These are phyloP conservation scores for Oemleria cerasiformis DNA, from an alignment of 306 rosid genomes.

Conservation along the genomic window DNA sequence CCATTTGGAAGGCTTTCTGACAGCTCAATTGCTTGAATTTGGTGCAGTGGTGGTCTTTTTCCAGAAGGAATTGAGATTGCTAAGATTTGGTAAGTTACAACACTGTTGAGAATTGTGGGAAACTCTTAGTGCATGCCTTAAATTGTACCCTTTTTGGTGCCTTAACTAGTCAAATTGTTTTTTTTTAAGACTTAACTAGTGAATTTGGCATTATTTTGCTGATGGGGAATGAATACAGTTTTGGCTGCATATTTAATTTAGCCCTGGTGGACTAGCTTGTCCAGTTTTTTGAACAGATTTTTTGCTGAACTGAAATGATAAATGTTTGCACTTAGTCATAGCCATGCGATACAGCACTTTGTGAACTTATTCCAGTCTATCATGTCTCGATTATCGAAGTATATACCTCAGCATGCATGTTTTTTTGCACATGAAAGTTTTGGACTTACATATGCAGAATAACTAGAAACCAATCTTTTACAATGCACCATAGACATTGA, in stretches of 20 bases:
- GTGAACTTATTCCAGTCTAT: constrained; percentile 1
- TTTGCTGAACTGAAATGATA: neutral
- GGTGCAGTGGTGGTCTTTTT: constrained; percentile 96
- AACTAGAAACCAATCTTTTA: neutral
- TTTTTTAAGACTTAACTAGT: too few species aligned
- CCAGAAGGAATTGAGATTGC: constrained; percentile 99
- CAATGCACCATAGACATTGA: neutral
- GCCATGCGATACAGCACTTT: neutral
- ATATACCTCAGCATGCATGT: neutral
- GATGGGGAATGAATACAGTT: neutral
- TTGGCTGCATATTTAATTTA: neutral
- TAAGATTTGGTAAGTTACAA: constrained; percentile 82
- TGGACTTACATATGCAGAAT: neutral
- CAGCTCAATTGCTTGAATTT: constrained; percentile 45
- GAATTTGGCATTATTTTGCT: neutral
- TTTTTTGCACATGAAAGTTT: neutral
- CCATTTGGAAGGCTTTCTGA: constrained; percentile 43
- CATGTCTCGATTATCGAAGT: neutral
- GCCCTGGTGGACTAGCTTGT: neutral
- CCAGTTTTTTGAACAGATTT: neutral
- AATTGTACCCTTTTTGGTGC: too few species aligned
- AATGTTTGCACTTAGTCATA: neutral
- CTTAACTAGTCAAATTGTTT: too few species aligned
- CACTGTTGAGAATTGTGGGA: constrained; percentile 19
- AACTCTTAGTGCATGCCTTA: too few species aligned